Evolutionary conservation across 1,139 yeast genomes (phyloP), one percentile per base, ranked within the genome.

Genomic region (Suhomyces anneliseae): DNA sequence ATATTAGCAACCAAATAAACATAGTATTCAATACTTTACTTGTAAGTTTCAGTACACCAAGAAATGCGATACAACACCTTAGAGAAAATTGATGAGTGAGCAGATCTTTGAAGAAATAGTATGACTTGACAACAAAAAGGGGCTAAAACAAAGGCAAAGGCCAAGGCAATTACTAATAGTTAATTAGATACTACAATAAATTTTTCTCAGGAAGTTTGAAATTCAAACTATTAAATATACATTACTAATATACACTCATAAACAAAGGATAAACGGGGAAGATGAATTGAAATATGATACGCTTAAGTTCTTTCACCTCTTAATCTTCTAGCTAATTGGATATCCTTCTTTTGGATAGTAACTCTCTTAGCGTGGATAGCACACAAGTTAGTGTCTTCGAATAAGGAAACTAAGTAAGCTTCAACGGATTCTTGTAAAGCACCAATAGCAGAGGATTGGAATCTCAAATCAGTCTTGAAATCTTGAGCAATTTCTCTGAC

Each of bases 331-430:
- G 98, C 98, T 72, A 92, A 87, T 78, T 90, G 96, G 75, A 92
- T 90, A 76, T 92, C 98, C 86, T 92, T 92, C 95, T 92, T 93
- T 82, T 92, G 97, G 76, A 92, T 92, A 61, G 98, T 92, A 68
- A 92, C 97, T 83, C 98, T 56, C 92, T 92, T 92, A 70, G 98
- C 98, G 82, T 92, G 98, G 68, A 93, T 90, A 65, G 98, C 97
- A 79, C 97, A 93, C 81, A 92, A 84, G 85, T 92, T 92, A 64
- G 97, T 92, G 80, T 90, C 98, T 82, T 92, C 96, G 62, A 88
- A 88, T 65, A 88, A 70, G 53, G 95, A 87, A 54, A 81, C 85
- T 68, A 92, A 83, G 85, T 92, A 92, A 62, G 98, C 97, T 83
- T 92, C 98, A 64, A 90, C 97, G 64, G 98, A 90, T 82, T 92